A percentile compares a stretch with the other conserved stretches of the same genome.
phyloP scores from a whole-genome alignment of 148 eudicot species.

The Rhododendron griersonianum region DNA sequence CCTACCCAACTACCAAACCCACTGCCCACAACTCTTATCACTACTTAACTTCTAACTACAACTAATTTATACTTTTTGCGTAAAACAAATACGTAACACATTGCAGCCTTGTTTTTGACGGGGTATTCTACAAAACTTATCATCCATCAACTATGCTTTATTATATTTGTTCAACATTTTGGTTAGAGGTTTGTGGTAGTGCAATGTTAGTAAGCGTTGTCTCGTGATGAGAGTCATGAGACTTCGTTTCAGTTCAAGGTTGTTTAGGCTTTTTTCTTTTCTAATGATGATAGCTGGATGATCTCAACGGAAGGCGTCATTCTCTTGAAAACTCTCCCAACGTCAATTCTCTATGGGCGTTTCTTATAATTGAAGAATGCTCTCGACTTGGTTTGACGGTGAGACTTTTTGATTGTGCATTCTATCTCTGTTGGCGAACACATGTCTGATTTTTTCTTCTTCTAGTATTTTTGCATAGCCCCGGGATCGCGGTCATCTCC shows the following conservation, averaged over 20 bases:
- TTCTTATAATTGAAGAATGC: slow-evolving; percentile 90
- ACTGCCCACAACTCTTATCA: too few species aligned
- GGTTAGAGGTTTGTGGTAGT: background rate
- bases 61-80: too few species aligned
- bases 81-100: background rate
- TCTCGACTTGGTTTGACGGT: slow-evolving; percentile 95
- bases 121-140: background rate
- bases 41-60: background rate
- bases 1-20: background rate
- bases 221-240: slow-evolving; percentile 5
- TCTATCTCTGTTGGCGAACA: slow-evolving; percentile 7
- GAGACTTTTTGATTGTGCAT: slow-evolving; percentile 20
- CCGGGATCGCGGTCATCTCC: slow-evolving; percentile 99
- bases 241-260: background rate
- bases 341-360: slow-evolving; percentile 92
- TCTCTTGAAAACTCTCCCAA: slow-evolving; percentile 48
- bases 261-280: slow-evolving; percentile 18
- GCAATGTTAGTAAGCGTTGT: background rate
- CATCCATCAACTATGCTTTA: background rate
- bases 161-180: background rate
- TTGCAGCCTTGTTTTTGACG: background rate
- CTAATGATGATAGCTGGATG: slow-evolving; percentile 35
- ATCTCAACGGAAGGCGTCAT: slow-evolving; percentile 19
- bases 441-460: slow-evolving; percentile 38
- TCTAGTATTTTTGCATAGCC: slow-evolving; percentile 94